A percentile compares a stretch with the other conserved stretches of the same genome.
These are phyloP conservation scores for Boletus rubroflammeus DNA, from an alignment of 768 basidiomycete species.

Conservation along the genomic window DNA sequence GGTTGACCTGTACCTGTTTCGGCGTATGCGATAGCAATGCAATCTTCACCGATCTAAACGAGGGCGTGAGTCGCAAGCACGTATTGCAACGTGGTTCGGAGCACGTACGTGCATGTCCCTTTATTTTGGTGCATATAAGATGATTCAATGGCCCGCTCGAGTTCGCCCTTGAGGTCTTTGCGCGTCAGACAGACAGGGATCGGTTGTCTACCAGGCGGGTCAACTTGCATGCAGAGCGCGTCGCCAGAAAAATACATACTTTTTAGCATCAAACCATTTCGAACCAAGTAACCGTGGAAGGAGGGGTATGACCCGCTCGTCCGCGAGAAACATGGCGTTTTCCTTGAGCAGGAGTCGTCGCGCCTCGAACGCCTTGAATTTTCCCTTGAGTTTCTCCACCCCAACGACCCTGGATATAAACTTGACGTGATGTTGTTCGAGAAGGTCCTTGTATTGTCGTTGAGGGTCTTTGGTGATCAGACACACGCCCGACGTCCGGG, in stretches of 20 bases:
- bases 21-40: slow-evolving; percentile 69
- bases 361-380: slow-evolving; percentile 82
- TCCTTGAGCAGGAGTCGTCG: slow-evolving; percentile 82
- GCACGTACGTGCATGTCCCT: slow-evolving; percentile 85
- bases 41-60: slow-evolving; percentile 75
- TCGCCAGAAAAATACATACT: slow-evolving; percentile 48
- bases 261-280: slow-evolving; percentile 93
- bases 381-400: slow-evolving; percentile 87
- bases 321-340: slow-evolving; percentile 89
- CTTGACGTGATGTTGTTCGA: slow-evolving; percentile 72
- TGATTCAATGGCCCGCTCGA: slow-evolving; percentile 89
- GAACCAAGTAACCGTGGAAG: slow-evolving; percentile 84
- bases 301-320: slow-evolving; percentile 84
- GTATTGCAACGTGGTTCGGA: neutral
- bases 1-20: slow-evolving; percentile 72
- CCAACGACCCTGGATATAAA: slow-evolving; percentile 93
- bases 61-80: neutral
- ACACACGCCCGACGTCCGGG: slow-evolving; percentile 75
- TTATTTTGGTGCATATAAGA: slow-evolving; percentile 95
- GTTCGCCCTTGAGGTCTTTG: slow-evolving; percentile 87
- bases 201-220: slow-evolving; percentile 63
- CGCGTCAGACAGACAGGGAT: slow-evolving; percentile 88
- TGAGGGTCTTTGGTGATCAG: slow-evolving; percentile 96
- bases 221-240: neutral
- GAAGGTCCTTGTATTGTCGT: slow-evolving; percentile 90